A percentile compares a stretch with the other conserved stretches of the same genome.
Conservation (phyloP, 2,329 filamentous ascomycete genomes). For the Aspergillus fumigatus region DNA sequence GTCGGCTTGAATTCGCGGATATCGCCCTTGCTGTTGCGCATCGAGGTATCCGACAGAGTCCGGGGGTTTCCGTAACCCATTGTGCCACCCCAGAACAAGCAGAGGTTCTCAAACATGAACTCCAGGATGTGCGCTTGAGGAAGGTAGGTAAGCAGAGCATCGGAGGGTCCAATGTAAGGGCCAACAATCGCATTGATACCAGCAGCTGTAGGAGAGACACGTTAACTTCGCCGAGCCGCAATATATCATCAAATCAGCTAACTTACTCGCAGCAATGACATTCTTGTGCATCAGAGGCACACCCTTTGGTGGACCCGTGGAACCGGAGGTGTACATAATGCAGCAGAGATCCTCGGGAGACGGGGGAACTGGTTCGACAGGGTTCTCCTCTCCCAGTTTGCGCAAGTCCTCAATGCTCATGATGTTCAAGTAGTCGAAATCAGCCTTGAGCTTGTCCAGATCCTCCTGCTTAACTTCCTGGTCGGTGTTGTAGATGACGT, state of each 20-base stretch:
- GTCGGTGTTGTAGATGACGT: slow-evolving; percentile 56
- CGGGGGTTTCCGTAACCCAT: slow-evolving; percentile 91
- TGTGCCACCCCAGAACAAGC: slow-evolving; percentile 81
- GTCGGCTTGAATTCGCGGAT: slow-evolving; percentile 89
- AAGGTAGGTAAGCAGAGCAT: slow-evolving; percentile 82
- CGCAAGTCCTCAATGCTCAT: slow-evolving; percentile 53
- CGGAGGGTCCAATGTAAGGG: slow-evolving; percentile 69
- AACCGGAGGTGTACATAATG: slow-evolving; percentile 78
- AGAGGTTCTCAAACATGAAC: slow-evolving; percentile 90
- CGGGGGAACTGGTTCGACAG: slow-evolving; percentile 66
- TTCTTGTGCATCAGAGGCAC: slow-evolving; percentile 76
- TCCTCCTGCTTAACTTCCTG: slow-evolving; percentile 49
- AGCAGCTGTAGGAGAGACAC: slow-evolving; percentile 53
- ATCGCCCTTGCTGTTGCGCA: slow-evolving; percentile 87
- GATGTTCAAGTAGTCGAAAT: slow-evolving; percentile 50
- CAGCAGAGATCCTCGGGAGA: slow-evolving; percentile 75
- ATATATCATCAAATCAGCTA: background rate
- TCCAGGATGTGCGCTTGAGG: slow-evolving; percentile 95
- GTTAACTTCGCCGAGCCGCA: slow-evolving; percentile 9
- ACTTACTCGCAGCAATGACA: slow-evolving; percentile 71
- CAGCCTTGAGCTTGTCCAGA: slow-evolving; percentile 51
- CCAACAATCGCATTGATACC: slow-evolving; percentile 76
- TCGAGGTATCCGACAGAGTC: slow-evolving; percentile 79
- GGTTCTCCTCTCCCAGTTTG: slow-evolving; percentile 59
- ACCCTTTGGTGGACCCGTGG: slow-evolving; percentile 84